Conservation (phyloP, 345 rosid genomes). For the Noccaea bulbosa region DNA sequence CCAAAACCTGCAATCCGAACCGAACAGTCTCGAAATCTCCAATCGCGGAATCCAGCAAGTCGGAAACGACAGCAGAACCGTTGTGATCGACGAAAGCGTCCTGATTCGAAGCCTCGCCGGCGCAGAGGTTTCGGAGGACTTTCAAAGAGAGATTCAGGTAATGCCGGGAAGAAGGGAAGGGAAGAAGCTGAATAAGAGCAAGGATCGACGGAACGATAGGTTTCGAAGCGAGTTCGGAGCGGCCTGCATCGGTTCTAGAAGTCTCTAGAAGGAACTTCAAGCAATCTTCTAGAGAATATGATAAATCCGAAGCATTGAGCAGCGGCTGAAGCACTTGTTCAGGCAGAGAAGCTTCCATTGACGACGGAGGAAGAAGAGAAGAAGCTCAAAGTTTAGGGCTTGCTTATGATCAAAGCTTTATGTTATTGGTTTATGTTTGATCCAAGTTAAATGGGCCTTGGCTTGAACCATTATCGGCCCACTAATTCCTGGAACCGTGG, state of each 20-base stretch:
- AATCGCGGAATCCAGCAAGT: slow-evolving; percentile 39
- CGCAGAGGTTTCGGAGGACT: slow-evolving; percentile 77
- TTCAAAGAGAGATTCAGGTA: slow-evolving; percentile 52
- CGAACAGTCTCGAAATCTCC: slow-evolving; percentile 52
- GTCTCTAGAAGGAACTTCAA: slow-evolving; percentile 55
- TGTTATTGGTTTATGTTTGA: background rate
- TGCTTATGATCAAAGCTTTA: background rate
- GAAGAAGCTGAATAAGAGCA: slow-evolving; percentile 47
- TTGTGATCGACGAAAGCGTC: slow-evolving; percentile 50
- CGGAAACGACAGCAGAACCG: slow-evolving; percentile 52
- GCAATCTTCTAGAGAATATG: slow-evolving; percentile 45
- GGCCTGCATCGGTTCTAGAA: slow-evolving; percentile 55
- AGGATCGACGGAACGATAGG: slow-evolving; percentile 53
- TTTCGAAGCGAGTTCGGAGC: slow-evolving; percentile 64
- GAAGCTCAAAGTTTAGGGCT: background rate
- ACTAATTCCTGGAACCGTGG: background rate
- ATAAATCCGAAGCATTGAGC: slow-evolving; percentile 47
- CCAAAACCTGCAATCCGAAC: slow-evolving; percentile 63
- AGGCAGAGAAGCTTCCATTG: slow-evolving; percentile 40
- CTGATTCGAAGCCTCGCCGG: slow-evolving; percentile 68
- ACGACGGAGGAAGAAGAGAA: background rate
- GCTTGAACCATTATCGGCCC: slow-evolving; percentile 5
- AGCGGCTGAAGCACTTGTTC: slow-evolving; percentile 51
- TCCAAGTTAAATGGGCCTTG: slow-evolving; percentile 18
- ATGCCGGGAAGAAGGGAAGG: slow-evolving; percentile 39